These are phyloP conservation scores for Trypanosoma brucei DNA, from an alignment of 208 protist species.

Conservation along the genomic window DNA sequence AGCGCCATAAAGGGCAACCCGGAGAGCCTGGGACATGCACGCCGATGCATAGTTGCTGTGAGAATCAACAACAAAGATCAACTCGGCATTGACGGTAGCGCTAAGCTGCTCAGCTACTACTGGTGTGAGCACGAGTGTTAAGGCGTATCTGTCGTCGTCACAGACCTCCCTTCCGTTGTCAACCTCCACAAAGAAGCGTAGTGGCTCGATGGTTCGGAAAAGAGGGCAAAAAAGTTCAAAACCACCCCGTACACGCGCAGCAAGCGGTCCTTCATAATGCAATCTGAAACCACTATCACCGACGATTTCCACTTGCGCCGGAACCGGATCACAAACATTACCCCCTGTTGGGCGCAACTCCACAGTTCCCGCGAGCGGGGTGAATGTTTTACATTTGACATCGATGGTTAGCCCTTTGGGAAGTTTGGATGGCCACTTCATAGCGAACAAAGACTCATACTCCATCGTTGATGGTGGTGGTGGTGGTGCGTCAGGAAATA, in stretches of 20 bases:
- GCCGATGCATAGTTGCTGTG: constrained; percentile 25
- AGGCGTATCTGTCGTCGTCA: constrained; percentile 25
- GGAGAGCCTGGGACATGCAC: constrained; percentile 34
- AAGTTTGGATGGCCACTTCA: constrained; percentile 16
- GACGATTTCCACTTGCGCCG: constrained; percentile 22
- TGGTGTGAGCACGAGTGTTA: constrained; percentile 50
- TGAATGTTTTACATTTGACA: constrained; percentile 31
- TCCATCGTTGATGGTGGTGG: constrained; percentile 31
- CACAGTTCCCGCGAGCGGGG: constrained; percentile 48
- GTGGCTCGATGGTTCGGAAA: constrained; percentile 45
- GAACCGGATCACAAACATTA: neutral
- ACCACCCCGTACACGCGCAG: neutral
- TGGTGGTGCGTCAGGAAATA: constrained; percentile 40
- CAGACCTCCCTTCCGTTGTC: constrained; percentile 14
- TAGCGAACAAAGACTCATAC: constrained; percentile 42
- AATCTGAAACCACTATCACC: constrained; percentile 46
- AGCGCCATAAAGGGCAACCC: constrained; percentile 22
- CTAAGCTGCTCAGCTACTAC: constrained; percentile 21
- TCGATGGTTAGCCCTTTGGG: constrained; percentile 23
- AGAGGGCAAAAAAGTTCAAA: constrained; percentile 32
- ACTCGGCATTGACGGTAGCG: constrained; percentile 45
- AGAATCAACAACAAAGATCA: constrained; percentile 61
- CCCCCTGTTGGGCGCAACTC: constrained; percentile 21
- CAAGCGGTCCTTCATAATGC: constrained; percentile 21
- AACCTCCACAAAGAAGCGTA: constrained; percentile 42